Percentiles rank a stretch among this genome's conserved stretches.
These are phyloP conservation scores for Heimioporus sp. DNA, from an alignment of 768 basidiomycete species.

Conservation along the genomic window DNA sequence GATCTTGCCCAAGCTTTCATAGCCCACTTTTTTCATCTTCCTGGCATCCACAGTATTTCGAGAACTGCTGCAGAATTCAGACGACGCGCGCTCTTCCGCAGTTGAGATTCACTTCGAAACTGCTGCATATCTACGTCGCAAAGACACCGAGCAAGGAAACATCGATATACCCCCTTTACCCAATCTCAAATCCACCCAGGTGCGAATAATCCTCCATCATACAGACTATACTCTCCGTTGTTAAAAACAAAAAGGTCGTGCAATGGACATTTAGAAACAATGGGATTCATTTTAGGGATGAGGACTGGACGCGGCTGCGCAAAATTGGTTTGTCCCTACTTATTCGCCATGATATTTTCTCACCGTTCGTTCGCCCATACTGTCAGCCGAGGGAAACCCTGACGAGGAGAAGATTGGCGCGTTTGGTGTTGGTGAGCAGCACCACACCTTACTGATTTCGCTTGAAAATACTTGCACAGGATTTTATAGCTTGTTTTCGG, in stretches of 20 bases:
- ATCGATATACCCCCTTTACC: slow-evolving; percentile 38
- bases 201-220: slow-evolving; percentile 27
- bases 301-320: slow-evolving; percentile 16
- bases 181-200: slow-evolving; percentile 62
- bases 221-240: neutral
- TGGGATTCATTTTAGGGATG: slow-evolving; percentile 68
- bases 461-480: slow-evolving; percentile 32
- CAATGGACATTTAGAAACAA: slow-evolving; percentile 90
- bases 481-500: slow-evolving; percentile 80
- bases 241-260: slow-evolving; percentile 47
- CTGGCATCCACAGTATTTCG: slow-evolving; percentile 48
- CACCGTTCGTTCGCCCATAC: neutral
- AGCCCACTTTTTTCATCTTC: neutral
- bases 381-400: slow-evolving; percentile 24
- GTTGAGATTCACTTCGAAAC: slow-evolving; percentile 85
- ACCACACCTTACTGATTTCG: neutral
- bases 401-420: slow-evolving; percentile 26
- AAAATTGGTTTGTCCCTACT: slow-evolving; percentile 10
- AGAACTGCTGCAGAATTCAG: slow-evolving; percentile 94
- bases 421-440: slow-evolving; percentile 22
- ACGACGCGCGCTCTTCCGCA: slow-evolving; percentile 76
- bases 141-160: slow-evolving; percentile 6
- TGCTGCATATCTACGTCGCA: slow-evolving; percentile 39
- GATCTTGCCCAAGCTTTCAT: neutral
- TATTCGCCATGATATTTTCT: neutral